Base-by-base conservation (phyloP, 2,329 filamentous ascomycete species). In the Akanthomyces muscarius region DNA sequence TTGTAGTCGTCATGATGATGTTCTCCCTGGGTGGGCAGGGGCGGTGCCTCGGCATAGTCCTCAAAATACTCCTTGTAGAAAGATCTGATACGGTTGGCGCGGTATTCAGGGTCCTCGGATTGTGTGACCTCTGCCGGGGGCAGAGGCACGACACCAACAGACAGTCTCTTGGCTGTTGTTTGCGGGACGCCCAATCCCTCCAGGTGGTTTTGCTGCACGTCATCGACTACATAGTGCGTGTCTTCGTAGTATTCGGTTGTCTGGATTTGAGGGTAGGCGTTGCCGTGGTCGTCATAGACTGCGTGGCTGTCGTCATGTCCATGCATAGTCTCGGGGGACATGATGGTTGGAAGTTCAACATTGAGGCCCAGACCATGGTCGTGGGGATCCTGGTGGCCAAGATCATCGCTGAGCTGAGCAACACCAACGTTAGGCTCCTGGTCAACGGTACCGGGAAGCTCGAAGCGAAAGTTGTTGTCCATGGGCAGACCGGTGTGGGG, bases 41-140 rank as follows among this genome's bases (percentile, higher is more conserved):
- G 80, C n/a, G 76, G 70, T 6, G 73, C 68, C 48, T 76, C 75
- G 72, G 87, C 90, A 64, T 81, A 86, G 48, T 97, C 94, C 68
- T 98, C 95, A 70, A 99, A 99, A 79, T 99, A 99, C 74, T 99
- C 95, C 80, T 97, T 97, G 81, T 99, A 99, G 80, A 99, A 99
- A 4, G 95, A 99, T 74, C 95, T 86, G 68, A 99, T 99, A 64
- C 95, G 88, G 80, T 97, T 98, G 67, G 95, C 95, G 70, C 95
- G 87, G 71, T 94, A 88, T 75, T 98, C 95, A 0, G 95, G 92
- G 73, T 97, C 94, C 72, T 98, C 95, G 3, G 88, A 86, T 50
- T 89, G 86, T 36, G 81, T 83, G 61, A 91, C 86, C 67, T 96
- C 90, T 71, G 93, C 88, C 42, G 92, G 91, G 5, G 95, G 95